A percentile compares a stretch with the other conserved stretches of the same genome.
Conservation (phyloP, 345 rosid species). For the Hibiscus mutabilis region DNA sequence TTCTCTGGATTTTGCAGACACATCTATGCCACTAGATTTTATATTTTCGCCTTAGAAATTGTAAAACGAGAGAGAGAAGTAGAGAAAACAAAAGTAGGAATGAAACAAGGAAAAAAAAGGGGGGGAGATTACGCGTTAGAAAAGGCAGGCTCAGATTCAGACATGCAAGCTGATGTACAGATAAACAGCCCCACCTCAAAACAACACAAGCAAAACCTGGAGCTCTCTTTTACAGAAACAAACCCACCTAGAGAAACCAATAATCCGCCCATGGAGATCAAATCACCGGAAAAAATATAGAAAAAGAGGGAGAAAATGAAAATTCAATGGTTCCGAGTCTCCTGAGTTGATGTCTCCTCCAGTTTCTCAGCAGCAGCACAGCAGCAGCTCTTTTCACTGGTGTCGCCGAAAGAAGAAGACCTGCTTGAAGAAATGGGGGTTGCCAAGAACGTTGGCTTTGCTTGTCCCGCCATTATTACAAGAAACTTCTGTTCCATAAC, state of each 20-base stretch:
- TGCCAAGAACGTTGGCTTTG: conserved; percentile 68
- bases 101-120: background rate
- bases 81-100: background rate
- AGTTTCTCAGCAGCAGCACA: conserved; percentile 15
- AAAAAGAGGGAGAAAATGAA: background rate
- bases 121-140: background rate
- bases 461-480: conserved; percentile 86
- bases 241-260: conserved; percentile 17
- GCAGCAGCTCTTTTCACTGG: conserved; percentile 34
- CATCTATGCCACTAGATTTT: background rate
- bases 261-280: background rate
- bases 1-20: no score
- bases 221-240: conserved; percentile 18
- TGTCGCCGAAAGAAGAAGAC: conserved; percentile 39
- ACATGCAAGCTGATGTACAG: conserved; percentile 17
- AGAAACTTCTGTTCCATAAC: conserved; percentile 61
- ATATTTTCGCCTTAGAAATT: background rate
- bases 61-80: background rate
- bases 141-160: background rate
- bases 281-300: background rate
- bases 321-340: conserved; percentile 12
- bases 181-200: background rate
- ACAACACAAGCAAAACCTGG: conserved; percentile 11
- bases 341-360: conserved; percentile 5
- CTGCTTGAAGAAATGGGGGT: conserved; percentile 44